These are phyloP conservation scores for Dioscorea alata DNA, from an alignment of 106 monocot species.

Conservation along the genomic window DNA sequence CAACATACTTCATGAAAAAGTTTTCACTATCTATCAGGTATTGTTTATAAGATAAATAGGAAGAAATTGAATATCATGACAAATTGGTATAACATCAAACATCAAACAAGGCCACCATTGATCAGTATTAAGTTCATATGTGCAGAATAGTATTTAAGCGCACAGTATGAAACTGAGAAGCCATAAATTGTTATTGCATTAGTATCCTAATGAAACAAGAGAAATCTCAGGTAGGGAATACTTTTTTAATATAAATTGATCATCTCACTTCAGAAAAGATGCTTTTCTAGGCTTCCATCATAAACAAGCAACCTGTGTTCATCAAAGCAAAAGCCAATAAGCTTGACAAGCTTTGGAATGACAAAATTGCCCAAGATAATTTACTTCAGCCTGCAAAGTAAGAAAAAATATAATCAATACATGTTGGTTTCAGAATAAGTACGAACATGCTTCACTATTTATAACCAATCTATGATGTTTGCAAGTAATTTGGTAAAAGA, in stretches of 20 bases:
- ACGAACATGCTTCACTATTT: too few species aligned
- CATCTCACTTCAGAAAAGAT: slow-evolving; percentile 30
- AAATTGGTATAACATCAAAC: too few species aligned
- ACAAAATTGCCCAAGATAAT: slow-evolving; percentile 35
- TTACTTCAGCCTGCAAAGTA: slow-evolving; percentile 31
- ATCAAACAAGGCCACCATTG: not conserved
- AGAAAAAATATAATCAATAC: not conserved
- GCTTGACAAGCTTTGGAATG: slow-evolving; percentile 32
- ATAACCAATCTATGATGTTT: too few species aligned
- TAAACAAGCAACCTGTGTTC: slow-evolving; percentile 26
- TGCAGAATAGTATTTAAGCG: not conserved
- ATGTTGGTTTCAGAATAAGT: too few species aligned
- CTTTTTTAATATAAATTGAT: too few species aligned
- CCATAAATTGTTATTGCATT: too few species aligned
- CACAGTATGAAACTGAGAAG: not conserved
- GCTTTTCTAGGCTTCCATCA: slow-evolving; percentile 36
- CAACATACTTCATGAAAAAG: too few species aligned
- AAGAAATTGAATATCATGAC: too few species aligned
- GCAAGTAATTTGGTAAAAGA: too few species aligned
- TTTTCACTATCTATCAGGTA: too few species aligned
- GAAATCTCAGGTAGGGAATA: not conserved
- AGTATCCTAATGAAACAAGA: not conserved
- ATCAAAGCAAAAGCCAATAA: slow-evolving; percentile 34
- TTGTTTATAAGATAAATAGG: too few species aligned
- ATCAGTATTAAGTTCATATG: not conserved